Evolutionary conservation across 1,284 basidiomycete genomes (phyloP), one percentile per base, ranked within the genome.

Genomic region (Pseudozyma tsukubaensis): DNA sequence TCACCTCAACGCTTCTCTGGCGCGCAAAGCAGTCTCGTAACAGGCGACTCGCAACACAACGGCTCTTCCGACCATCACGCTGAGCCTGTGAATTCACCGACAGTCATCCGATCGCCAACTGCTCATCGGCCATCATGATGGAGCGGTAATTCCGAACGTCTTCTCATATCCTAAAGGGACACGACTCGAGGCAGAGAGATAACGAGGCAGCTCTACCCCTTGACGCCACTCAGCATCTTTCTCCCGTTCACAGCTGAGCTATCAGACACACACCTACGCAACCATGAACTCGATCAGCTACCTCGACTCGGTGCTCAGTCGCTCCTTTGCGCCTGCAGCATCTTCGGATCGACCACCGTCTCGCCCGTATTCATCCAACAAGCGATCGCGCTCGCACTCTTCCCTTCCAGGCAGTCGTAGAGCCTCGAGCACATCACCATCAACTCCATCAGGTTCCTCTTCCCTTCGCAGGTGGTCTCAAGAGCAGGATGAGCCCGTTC

Each of bases 271-370:
- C 43, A 35, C 3, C 50, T n/a, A 14, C 40, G 12, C 52, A 39
- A 60, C 24, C 16, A 80, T 80, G 78, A 80, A 80, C 53, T 80
- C 78, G 43, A 72, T 80, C 54, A 77, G 60, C 62, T 78, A 79
- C 50, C 69, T 80, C 61, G 78, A 80, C 55, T 78, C 78, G 48
- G 68, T 80, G 21, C 69, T 80, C 24, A 75, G 74, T 40, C 70
- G 78, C 8, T 80, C 78, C 4, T 66, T 80, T 47, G 65, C 57
- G 1, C 48, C 60, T 34, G 37, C 56, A 6, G 24, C 24, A 3
- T 6, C 24, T 29, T 39, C 72, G 10, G 58, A 73, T 35, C 70
- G 44, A 47, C 59, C 49, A 9, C 35, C 50, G 56, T 62, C 57
- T 29, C 56, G 55, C 13, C 60, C 60, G 7, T 52, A 49, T 11